Base-by-base conservation (phyloP, 371 early-diverging fungal species). In the Mycotypha africana region DNA sequence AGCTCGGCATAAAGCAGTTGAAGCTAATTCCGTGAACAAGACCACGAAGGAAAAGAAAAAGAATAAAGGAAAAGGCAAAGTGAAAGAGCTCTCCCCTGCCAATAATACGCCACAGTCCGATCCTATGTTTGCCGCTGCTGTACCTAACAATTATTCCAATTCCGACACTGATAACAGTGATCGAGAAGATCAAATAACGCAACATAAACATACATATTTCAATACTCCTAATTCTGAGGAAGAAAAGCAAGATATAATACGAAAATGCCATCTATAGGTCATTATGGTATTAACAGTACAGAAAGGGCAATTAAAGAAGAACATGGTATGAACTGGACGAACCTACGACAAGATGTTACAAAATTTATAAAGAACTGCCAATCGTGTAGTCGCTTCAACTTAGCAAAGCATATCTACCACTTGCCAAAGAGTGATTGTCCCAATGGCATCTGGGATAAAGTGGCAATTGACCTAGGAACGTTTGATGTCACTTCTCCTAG, bases 401-500 rank as follows among this genome's bases (percentile, higher is more conserved):
- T 22, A 38, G 23, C 30, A 38, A 21, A 21, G 17, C 38, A 38
- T 7, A 24, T 22, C 2, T 43, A 43, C 16, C 43, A 43, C 33
- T 33, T 33, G 4, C 43, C 33, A 25, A 31, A 17, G 10, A 38
- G 38, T 14, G 22, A 21, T 2, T 20, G n/a, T 2, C 38, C 38
- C 22, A 22, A 38, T 5, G 38, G 38, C 2, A 9, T 20, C 10
- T 11, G n/a, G 19, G 38, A 38, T 38, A 19, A 38, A 3, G n/a
- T 2, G 16, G 17, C 0, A 12, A 41, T 41, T 16, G 28, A 45
- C 25, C 7, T 45, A 10, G 36, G 35, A 5, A 15, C n/a, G 2
- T 45, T 45, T 35, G 33, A 45, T 17, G 25, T 35, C 15, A 45
- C 45, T n/a, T 35, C 45, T 15, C 2, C 36, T 7, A 45, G 24